Percentiles rank a stretch among this genome's conserved stretches.
phyloP scores from a whole-genome alignment of 257 asterid species.

The Cordia subcordata region DNA sequence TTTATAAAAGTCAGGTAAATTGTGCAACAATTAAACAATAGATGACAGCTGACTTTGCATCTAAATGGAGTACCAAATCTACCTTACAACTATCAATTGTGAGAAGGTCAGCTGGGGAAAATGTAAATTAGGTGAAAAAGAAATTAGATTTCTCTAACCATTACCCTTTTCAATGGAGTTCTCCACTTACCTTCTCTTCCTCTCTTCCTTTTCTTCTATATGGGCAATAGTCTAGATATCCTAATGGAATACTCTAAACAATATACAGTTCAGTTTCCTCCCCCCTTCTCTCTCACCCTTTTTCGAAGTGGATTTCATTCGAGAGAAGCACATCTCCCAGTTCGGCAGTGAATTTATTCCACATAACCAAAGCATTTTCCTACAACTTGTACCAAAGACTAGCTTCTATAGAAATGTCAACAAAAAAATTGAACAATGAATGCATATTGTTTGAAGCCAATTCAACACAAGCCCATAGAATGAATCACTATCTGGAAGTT shows the following conservation, averaged over 20 bases:
- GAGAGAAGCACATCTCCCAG: not conserved
- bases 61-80: too few relatives aligned
- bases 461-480: slow-evolving; percentile 3
- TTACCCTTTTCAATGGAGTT: too few relatives aligned
- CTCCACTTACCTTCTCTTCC: too few relatives aligned
- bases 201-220: slow-evolving; percentile 4
- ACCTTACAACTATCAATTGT: too few relatives aligned
- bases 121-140: too few relatives aligned
- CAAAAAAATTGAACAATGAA: not conserved
- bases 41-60: too few relatives aligned
- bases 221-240: not conserved
- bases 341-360: not conserved
- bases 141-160: too few relatives aligned
- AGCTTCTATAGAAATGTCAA: not conserved
- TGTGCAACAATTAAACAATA: too few relatives aligned
- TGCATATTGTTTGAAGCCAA: not conserved
- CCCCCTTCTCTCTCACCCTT: not conserved
- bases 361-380: not conserved
- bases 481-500: slow-evolving; percentile 12
- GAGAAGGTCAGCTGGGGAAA: too few relatives aligned
- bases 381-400: not conserved
- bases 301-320: not conserved
- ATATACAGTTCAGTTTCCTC: not conserved
- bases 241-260: not conserved
- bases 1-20: too few relatives aligned